Conservation (phyloP, 2,329 filamentous ascomycete species). For the Endoconidiophora laricicola region DNA sequence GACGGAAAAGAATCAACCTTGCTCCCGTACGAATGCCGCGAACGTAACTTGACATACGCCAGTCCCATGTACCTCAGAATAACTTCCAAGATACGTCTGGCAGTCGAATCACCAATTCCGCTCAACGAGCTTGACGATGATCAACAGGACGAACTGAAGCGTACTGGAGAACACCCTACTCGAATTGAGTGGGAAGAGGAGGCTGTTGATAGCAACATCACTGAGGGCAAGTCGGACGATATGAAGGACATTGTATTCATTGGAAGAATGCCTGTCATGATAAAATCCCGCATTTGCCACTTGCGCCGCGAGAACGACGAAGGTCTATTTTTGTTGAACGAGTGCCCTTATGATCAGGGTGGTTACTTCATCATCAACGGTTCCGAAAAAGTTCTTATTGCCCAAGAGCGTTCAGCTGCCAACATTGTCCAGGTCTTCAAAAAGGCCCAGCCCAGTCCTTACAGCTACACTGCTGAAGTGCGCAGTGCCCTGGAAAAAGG, state of each 20-base stretch:
- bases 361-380: slow-evolving; percentile 99
- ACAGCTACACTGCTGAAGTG: slow-evolving; percentile 88
- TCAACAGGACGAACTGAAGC: slow-evolving; percentile 36
- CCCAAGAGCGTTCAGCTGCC: slow-evolving; percentile 89
- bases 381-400: slow-evolving; percentile 94
- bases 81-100: slow-evolving; percentile 67
- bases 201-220: slow-evolving; percentile 27
- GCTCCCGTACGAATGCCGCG: slow-evolving; percentile 83
- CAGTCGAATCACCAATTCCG: slow-evolving; percentile 55
- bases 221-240: slow-evolving; percentile 27
- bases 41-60: slow-evolving; percentile 91
- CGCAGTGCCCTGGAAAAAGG: slow-evolving; percentile 93
- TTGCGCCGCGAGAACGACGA: slow-evolving; percentile 70
- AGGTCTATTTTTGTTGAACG: slow-evolving; percentile 77
- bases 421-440: slow-evolving; percentile 99
- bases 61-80: slow-evolving; percentile 83
- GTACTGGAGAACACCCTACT: slow-evolving; percentile 40
- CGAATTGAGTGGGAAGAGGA: slow-evolving; percentile 41
- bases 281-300: slow-evolving; percentile 92
- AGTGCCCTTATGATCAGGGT: slow-evolving; percentile 95
- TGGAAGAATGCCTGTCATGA: slow-evolving; percentile 92
- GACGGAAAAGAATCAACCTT: slow-evolving; percentile 77
- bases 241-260: slow-evolving; percentile 69
- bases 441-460: slow-evolving; percentile 83
- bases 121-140: slow-evolving; percentile 52